Percentiles rank a stretch among this genome's conserved stretches.
Conservation (phyloP, 2,329 filamentous ascomycete species). For the Epichloe gansuensis region DNA sequence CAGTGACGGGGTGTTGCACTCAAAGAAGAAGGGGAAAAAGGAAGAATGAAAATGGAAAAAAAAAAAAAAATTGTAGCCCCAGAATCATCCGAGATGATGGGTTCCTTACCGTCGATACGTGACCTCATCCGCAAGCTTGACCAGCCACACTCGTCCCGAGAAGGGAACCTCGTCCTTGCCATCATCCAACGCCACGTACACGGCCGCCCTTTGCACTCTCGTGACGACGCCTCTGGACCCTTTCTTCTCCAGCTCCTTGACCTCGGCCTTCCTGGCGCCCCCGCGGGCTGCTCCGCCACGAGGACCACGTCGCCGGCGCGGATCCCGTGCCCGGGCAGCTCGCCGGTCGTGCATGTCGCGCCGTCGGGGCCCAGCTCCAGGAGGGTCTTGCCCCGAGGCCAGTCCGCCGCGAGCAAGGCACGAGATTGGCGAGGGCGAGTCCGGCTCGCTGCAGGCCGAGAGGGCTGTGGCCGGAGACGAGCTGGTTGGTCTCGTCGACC, state of each 20-base stretch:
- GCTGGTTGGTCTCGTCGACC: constrained; percentile 53
- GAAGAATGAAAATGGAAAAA: not conserved
- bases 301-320: constrained; percentile 68
- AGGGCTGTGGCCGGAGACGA: constrained; percentile 58
- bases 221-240: constrained; percentile 61
- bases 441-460: constrained; percentile 61
- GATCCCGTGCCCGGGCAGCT: constrained; percentile 64
- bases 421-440: constrained; percentile 67
- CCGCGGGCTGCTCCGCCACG: constrained; percentile 62
- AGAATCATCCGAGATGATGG: too few species aligned
- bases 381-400: constrained; percentile 87
- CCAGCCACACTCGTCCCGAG: constrained; percentile 45
- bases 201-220: constrained; percentile 41
- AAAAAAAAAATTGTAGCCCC: not conserved
- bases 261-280: constrained; percentile 59
- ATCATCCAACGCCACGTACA: constrained; percentile 60
- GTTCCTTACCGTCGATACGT: constrained; percentile 42
- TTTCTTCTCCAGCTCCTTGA: constrained; percentile 55
- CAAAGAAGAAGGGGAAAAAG: too few species aligned
- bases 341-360: constrained; percentile 43
- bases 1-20: too few species aligned
- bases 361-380: constrained; percentile 66
- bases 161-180: constrained; percentile 38
- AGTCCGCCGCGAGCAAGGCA: constrained; percentile 64
- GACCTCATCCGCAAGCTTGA: constrained; percentile 57